Conservation (phyloP, 208 protist species). For the Crithidia mellificae region DNA sequence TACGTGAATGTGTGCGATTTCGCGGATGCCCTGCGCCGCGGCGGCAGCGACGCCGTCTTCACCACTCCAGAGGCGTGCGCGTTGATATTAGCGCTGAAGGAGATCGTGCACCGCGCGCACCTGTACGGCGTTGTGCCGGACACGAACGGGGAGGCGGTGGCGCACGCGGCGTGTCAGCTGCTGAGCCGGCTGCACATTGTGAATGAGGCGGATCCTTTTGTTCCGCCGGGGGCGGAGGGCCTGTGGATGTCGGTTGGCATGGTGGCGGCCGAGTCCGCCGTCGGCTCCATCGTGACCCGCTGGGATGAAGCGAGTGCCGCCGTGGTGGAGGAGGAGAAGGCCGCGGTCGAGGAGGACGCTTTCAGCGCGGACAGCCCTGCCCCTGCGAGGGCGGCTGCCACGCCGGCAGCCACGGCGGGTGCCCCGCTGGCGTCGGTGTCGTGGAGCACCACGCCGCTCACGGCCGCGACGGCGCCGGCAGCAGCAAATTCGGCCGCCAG, state of each 20-base stretch:
- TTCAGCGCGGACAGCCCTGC: not conserved
- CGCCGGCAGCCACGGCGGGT: not conserved
- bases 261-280: conserved; percentile 21
- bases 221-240: conserved; percentile 29
- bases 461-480: no score
- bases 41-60: conserved; percentile 32
- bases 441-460: not conserved
- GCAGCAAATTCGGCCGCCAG: not conserved
- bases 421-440: not conserved
- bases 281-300: conserved; percentile 10
- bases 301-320: conserved; percentile 39
- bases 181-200: conserved; percentile 72
- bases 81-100: conserved; percentile 78
- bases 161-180: conserved; percentile 59
- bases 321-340: conserved; percentile 30
- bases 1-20: conserved; percentile 79
- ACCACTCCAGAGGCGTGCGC: conserved; percentile 45
- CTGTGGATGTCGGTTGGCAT: conserved; percentile 62
- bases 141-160: conserved; percentile 71
- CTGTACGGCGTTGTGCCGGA: conserved; percentile 70
- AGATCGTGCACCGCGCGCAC: conserved; percentile 72
- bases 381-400: no score
- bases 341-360: conserved; percentile 14
- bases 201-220: conserved; percentile 65
- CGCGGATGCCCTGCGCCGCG: conserved; percentile 48